Conservation (phyloP, 257 asterid species). For the Ilex aquifolium region DNA sequence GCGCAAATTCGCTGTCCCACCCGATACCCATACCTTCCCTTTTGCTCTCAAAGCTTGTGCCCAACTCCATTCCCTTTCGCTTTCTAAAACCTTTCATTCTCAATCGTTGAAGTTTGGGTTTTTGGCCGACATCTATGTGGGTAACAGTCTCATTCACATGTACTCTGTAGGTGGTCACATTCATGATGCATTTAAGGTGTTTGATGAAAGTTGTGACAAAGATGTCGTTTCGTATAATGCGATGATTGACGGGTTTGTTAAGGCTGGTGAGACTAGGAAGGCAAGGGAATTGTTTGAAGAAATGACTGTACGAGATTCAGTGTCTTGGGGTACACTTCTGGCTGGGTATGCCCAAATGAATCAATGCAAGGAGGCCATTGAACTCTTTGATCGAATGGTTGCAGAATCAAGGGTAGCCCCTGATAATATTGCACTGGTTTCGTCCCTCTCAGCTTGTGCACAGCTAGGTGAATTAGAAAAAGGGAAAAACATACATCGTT, state of each 20-base stretch:
- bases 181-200: conserved; percentile 35
- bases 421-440: conserved; percentile 57
- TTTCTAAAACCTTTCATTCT: conserved; percentile 42
- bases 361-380: conserved; percentile 46
- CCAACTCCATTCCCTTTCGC: conserved; percentile 22
- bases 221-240: conserved; percentile 73
- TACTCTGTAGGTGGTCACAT: conserved; percentile 36
- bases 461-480: conserved; percentile 61
- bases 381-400: conserved; percentile 50
- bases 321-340: conserved; percentile 74
- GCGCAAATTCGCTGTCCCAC: conserved; percentile 49
- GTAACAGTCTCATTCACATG: conserved; percentile 42
- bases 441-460: conserved; percentile 77
- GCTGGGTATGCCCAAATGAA: conserved; percentile 66
- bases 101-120: conserved; percentile 55
- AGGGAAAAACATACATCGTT: conserved; percentile 52
- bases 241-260: conserved; percentile 65
- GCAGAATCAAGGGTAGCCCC: conserved; percentile 22
- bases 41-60: conserved; percentile 67
- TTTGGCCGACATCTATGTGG: conserved; percentile 44
- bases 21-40: conserved; percentile 61
- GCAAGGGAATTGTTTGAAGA: conserved; percentile 59
- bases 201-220: conserved; percentile 39
- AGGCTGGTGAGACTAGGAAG: conserved; percentile 45
- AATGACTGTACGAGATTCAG: conserved; percentile 58